Conservation (phyloP, 2,329 filamentous ascomycete genomes). For the Fonsecaea pugnacius region DNA sequence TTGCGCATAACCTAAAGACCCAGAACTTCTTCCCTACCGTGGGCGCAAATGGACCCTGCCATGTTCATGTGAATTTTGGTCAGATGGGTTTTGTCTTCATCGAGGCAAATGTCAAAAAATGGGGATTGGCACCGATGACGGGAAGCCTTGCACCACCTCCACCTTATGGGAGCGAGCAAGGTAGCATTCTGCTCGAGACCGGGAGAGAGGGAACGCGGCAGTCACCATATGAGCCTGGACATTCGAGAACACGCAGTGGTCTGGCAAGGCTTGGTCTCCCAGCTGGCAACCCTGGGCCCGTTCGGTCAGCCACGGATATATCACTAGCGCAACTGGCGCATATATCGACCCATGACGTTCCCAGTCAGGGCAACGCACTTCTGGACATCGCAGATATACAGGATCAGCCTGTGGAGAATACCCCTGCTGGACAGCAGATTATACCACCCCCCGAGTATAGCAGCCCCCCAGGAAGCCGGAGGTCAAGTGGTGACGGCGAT, state of each 20-base stretch:
- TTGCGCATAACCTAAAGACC: constrained; percentile 86
- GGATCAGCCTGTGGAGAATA: constrained; percentile 36
- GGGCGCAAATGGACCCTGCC: constrained; percentile 91
- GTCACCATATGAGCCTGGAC: constrained; percentile 60
- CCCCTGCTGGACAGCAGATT: constrained; percentile 59
- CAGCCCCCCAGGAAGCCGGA: constrained; percentile 58
- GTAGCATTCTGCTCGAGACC: constrained; percentile 89
- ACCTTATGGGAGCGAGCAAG: constrained; percentile 95
- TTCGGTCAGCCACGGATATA: constrained; percentile 92
- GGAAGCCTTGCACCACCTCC: constrained; percentile 93
- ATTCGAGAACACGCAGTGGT: constrained; percentile 75
- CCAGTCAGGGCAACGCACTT: constrained; percentile 66
- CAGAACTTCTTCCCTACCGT: constrained; percentile 98
- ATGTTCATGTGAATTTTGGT: constrained; percentile 95
- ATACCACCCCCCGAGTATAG: constrained; percentile 74
- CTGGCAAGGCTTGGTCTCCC: constrained; percentile 75
- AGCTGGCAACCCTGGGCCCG: constrained; percentile 78
- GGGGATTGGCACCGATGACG: constrained; percentile 94
- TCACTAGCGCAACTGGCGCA: constrained; percentile 85
- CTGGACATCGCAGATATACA: constrained; percentile 52
- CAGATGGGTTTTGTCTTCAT: constrained; percentile 99
- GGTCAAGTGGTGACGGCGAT: constrained; percentile 65
- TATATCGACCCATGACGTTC: constrained; percentile 64
- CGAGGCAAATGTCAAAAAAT: constrained; percentile 99
- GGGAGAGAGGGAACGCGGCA: constrained; percentile 64